Percentiles rank a stretch among this genome's conserved stretches.
Conservation (phyloP, 306 rosid species). For the Sophora flavescens region DNA sequence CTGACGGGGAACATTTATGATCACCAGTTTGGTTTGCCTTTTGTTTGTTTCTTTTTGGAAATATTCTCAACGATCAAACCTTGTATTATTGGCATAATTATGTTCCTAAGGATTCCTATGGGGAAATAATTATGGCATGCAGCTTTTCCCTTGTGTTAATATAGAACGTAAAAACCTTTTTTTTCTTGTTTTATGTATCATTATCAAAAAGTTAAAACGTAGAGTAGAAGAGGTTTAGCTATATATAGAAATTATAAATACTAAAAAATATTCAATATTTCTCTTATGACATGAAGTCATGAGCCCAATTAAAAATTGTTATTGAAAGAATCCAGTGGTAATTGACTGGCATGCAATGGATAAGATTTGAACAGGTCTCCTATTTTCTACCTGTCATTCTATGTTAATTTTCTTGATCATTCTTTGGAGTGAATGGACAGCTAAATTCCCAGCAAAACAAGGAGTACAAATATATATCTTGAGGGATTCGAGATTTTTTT, state of each 20-base stretch:
- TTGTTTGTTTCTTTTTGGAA: slow-evolving; percentile 26
- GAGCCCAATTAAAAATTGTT: no score
- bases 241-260: not conserved
- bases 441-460: no score
- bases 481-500: no score
- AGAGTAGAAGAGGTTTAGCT: not conserved
- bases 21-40: not conserved
- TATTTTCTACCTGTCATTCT: not conserved
- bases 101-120: slow-evolving; percentile 12
- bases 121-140: slow-evolving; percentile 1
- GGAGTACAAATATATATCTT: no score
- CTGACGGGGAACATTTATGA: not conserved
- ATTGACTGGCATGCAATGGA: not conserved
- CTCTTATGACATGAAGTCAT: not conserved
- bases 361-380: slow-evolving; percentile 6
- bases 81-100: slow-evolving; percentile 19
- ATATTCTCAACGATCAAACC: slow-evolving; percentile 1
- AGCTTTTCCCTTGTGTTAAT: not conserved
- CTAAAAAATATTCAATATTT: not conserved
- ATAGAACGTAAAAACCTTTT: not conserved
- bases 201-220: not conserved
- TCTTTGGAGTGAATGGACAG: not conserved
- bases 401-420: slow-evolving; percentile 7
- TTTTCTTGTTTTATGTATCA: not conserved
- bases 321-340: not conserved